Evolutionary conservation across 2,329 filamentous ascomycete species (phyloP), one percentile per base, ranked within the genome.

Genomic region (Ceratocystis smalleyi): DNA sequence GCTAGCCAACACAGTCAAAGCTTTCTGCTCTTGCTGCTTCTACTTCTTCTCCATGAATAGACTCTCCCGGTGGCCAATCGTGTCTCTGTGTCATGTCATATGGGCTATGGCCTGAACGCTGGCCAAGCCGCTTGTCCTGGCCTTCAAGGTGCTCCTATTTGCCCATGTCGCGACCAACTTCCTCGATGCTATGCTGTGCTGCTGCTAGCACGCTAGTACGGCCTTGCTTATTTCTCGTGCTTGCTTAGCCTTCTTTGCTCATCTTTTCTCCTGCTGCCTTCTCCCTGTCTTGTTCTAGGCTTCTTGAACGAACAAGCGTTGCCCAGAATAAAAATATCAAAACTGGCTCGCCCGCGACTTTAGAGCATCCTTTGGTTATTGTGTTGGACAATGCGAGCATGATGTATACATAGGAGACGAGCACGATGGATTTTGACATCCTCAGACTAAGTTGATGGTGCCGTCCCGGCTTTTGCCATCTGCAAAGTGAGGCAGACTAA

Each of bases 1-100:
- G 27, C 32, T 27, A 57, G 32, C 19, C 27, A 57, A 3, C 54
- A 30, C 24, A 32, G 27, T 57, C 54, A 35, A 57, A 57, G 54
- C 54, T 35, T 57, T 57, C 54, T 57, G 35, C 54, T 57, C 32
- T 35, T 27, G 27, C n/a, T 57, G 54, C 54, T 57, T 57, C 54
- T 57, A 57, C 24, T 57, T 35, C 54, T 57, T 57, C 54, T 57
- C 54, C 54, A 10, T 15, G 22, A 32, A 57, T 57, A 57, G 54
- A 17, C 54, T 35, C 32, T 35, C 2, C 30, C 54, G 12, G 24
- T 57, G 54, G 54, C 54, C 54, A 57, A 57, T 57, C 27, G 54
- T 57, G 54, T 15, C 27, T 8, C 24, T 10, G 15, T 57, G 12
- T 3, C 54, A 57, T 57, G 27, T 57, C 54, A 57, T 57, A 57